These are phyloP conservation scores for Aegilops speltoides DNA, from an alignment of 176 grass and related monocot genomes.

Conservation along the genomic window DNA sequence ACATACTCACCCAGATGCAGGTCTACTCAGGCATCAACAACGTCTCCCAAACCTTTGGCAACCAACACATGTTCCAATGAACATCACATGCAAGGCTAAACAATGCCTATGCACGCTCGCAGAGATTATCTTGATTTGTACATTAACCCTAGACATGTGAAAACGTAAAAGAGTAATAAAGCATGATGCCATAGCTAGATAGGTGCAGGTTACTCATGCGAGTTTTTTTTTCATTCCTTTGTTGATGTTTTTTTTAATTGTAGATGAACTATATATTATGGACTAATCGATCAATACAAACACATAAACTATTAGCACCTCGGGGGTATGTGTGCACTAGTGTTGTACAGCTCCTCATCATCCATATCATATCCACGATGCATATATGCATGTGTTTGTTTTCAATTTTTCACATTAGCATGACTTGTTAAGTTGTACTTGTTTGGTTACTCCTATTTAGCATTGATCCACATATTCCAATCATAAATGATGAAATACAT, in stretches of 20 bases:
- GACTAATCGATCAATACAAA: neutral
- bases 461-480: neutral
- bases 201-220: neutral
- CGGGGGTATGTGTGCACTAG: neutral
- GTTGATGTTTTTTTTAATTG: neutral
- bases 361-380: neutral
- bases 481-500: neutral
- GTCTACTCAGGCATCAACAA: constrained; percentile 43
- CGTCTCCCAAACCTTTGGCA: constrained; percentile 9
- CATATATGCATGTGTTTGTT: neutral
- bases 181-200: neutral
- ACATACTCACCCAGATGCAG: constrained; percentile 93
- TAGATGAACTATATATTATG: neutral
- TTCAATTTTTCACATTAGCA: neutral
- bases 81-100: neutral
- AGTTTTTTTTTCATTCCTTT: neutral
- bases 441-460: neutral
- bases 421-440: neutral
- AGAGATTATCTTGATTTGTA: constrained; percentile 34
- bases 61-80: constrained; percentile 31
- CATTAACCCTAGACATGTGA: constrained; percentile 19
- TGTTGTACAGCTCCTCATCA: neutral
- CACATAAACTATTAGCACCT: neutral
- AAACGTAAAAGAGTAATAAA: constrained; percentile 25
- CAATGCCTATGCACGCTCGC: neutral